Percentiles rank a stretch among this genome's conserved stretches.
These are phyloP conservation scores for Diplodia seriata DNA, from an alignment of 2,329 filamentous ascomycete species.

Conservation along the genomic window DNA sequence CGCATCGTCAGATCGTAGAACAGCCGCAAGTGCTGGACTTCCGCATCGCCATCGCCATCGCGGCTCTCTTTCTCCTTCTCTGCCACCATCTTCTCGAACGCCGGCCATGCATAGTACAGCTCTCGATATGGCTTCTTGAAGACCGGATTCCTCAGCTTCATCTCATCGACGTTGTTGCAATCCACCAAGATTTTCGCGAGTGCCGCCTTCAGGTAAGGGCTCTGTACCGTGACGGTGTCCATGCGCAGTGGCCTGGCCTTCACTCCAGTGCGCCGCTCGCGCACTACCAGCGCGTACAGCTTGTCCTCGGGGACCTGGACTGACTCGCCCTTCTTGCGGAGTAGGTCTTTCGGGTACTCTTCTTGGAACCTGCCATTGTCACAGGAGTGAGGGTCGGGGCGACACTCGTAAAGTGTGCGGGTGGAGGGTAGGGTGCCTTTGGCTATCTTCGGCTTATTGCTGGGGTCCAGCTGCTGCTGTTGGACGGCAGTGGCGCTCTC, in stretches of 20 bases:
- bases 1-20: background rate
- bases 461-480: no score
- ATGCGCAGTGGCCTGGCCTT: background rate
- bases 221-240: slow-evolving; percentile 5
- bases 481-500: background rate
- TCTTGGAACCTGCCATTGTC: background rate
- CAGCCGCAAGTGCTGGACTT: background rate
- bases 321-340: background rate
- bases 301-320: background rate
- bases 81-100: background rate
- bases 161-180: background rate
- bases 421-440: background rate
- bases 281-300: slow-evolving; percentile 1
- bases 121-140: background rate
- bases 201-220: slow-evolving; percentile 12
- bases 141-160: background rate
- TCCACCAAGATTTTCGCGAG: background rate
- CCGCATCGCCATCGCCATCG: no score
- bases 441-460: background rate
- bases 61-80: background rate
- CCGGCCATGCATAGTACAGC: slow-evolving; percentile 3
- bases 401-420: slow-evolving; percentile 9
- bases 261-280: background rate
- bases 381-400: background rate
- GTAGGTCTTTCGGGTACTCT: slow-evolving; percentile 3